A percentile compares a stretch with the other conserved stretches of the same genome.
phyloP scores from a whole-genome alignment of 2,329 filamentous ascomycete genomes.

The Fusarium nodosum region DNA sequence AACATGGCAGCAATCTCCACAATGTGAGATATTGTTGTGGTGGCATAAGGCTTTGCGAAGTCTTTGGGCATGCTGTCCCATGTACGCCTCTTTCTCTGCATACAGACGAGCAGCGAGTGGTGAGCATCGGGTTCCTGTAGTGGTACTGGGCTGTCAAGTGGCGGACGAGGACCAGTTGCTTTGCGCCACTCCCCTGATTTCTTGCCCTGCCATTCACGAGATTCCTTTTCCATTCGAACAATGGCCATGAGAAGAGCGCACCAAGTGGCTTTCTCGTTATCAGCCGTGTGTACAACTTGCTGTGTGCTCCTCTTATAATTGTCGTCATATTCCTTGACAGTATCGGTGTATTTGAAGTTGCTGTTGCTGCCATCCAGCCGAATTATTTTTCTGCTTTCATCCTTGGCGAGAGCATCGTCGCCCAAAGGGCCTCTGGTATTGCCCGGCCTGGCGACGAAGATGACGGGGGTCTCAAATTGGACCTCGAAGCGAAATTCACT shows the following conservation, averaged over 20 bases:
- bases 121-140: conserved; percentile 8
- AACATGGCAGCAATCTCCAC: conserved; percentile 55
- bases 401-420: conserved; percentile 24
- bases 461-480: conserved; percentile 58
- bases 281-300: conserved; percentile 40
- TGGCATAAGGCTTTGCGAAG: conserved; percentile 52
- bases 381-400: conserved; percentile 39
- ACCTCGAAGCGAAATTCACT: conserved; percentile 60
- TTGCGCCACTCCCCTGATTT: conserved; percentile 33
- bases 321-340: conserved; percentile 34
- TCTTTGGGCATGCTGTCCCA: conserved; percentile 47
- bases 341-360: conserved; percentile 40
- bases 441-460: conserved; percentile 56
- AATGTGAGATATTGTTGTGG: conserved; percentile 54
- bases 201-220: conserved; percentile 40
- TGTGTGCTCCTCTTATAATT: conserved; percentile 38
- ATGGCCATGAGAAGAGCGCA: conserved; percentile 40
- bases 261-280: conserved; percentile 46
- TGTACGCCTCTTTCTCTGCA: conserved; percentile 43
- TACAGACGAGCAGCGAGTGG: conserved; percentile 40
- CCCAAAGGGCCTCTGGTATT: conserved; percentile 53
- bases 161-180: conserved; percentile 24
- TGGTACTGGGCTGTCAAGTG: not conserved
- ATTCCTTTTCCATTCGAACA: conserved; percentile 43
- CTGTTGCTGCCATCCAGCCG: conserved; percentile 26